phyloP scores from a whole-genome alignment of 176 grass and related monocot genomes.

The Secale cereale region DNA sequence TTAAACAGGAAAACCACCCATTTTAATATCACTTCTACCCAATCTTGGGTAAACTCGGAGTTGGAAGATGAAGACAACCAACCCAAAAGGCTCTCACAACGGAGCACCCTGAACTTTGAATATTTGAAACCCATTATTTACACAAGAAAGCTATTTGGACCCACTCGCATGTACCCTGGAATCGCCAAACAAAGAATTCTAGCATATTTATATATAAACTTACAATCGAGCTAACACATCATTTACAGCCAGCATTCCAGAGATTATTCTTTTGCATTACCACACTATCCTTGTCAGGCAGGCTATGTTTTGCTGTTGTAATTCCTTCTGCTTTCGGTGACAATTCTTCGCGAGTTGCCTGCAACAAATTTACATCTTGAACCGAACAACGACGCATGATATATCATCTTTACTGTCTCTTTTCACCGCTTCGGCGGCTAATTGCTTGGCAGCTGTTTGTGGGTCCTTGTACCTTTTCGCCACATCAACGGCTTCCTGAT shows the following conservation, averaged over 20 bases:
- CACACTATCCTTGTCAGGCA: neutral
- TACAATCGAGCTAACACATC: conserved; percentile 32
- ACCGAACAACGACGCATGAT: conserved; percentile 81
- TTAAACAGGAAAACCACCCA: neutral
- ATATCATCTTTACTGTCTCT: conserved; percentile 88
- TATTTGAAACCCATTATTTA: conserved; percentile 48
- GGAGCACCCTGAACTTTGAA: conserved; percentile 21
- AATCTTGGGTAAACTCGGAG: neutral
- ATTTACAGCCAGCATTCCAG: conserved; percentile 39
- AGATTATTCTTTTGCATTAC: conserved; percentile 29
- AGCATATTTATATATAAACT: conserved; percentile 34
- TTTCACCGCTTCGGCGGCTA: conserved; percentile 52
- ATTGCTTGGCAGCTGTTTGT: conserved; percentile 60
- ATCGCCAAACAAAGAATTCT: conserved; percentile 45
- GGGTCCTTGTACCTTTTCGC: conserved; percentile 74
- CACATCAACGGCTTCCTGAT: conserved; percentile 59
- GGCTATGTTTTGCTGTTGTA: conserved; percentile 24
- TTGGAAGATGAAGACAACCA: neutral
- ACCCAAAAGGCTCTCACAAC: neutral
- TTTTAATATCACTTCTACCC: neutral
- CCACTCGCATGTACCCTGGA: conserved; percentile 20
- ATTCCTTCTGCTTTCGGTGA: neutral
- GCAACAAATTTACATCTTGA: conserved; percentile 46
- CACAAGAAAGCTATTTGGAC: conserved; percentile 25
- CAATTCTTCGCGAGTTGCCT: neutral